Base-by-base conservation (phyloP, 768 basidiomycete species). In the Boletus edulis region DNA sequence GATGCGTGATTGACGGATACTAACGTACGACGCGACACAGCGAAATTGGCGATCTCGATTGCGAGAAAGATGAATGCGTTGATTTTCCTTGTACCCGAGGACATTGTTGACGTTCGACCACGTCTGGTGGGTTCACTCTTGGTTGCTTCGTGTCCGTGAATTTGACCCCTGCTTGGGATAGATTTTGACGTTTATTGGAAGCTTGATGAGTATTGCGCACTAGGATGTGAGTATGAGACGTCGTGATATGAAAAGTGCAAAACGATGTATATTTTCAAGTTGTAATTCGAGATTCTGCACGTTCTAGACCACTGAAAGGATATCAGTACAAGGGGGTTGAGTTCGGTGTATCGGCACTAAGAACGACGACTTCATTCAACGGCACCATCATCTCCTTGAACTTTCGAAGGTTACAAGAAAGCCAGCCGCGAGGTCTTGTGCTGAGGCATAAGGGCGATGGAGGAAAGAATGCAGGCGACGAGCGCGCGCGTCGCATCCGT, bases 51-150 rank as follows among this genome's bases (percentile, higher is more conserved):
- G 9, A 98, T 98, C 63, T 98, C 96, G 3, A 98, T 98, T 62
- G 95, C 96, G n/a, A 81, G 96, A 66, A 98, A 98, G 81, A 87
- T 95, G 87, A 91, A 93, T 51, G 91, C 92, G 5, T 73, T 97
- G 62, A 98, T 98, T 64, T 98, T 98, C 81, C 75, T 98, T 55
- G 96, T 98, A 0, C 94, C 96, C 0, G 96, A 98, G 67, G 94
- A 94, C 73, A 94, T 98, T 62, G 94, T 98, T 35, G 95, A 98
- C 69, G 82, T 98, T 56, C 86, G 96, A 41, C 85, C 94, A 32
- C 85, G 92, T 55, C 78, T 97, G 69, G 94, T 96, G 68, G 39
- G 89, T 78, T 18, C 31, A 35, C 29, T 53, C 1, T 27, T 4
- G 1, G 6, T 0, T 12, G 15, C 46, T 18, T 47, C 56, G 1